Conservation (phyloP, 768 basidiomycete species). For the Leccinum uliginosum region DNA sequence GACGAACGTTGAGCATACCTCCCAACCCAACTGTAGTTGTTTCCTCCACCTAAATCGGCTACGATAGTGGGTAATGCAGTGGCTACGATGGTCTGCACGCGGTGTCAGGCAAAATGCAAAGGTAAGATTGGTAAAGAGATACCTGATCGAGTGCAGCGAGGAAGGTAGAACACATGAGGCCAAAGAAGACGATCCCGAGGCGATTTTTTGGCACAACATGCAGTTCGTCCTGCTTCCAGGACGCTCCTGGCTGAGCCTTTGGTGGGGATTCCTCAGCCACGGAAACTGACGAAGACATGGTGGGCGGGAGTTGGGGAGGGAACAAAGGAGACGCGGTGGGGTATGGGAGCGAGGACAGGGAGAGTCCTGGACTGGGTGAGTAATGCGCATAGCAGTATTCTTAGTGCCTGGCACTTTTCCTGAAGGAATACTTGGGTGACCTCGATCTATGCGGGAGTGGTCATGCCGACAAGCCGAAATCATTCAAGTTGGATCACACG, state of each 20-base stretch:
- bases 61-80: conserved; percentile 51
- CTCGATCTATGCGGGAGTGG: not conserved
- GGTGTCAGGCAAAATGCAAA: not conserved
- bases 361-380: not conserved
- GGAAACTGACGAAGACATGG: conserved; percentile 9
- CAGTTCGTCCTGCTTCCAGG: conserved; percentile 38
- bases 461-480: conserved; percentile 7
- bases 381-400: conserved; percentile 1
- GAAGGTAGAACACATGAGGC: conserved; percentile 41
- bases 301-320: not conserved
- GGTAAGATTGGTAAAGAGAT: not conserved
- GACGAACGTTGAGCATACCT: conserved; percentile 24
- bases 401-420: conserved; percentile 8
- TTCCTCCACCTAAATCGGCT: conserved; percentile 39
- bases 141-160: conserved; percentile 49
- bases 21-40: conserved; percentile 48
- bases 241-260: conserved; percentile 25
- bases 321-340: not conserved
- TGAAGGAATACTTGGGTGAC: not conserved
- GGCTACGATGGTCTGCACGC: conserved; percentile 39
- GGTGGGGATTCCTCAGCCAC: not conserved
- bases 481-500: not conserved
- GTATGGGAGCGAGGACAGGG: not conserved
- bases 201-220: conserved; percentile 42
- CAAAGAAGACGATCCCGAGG: conserved; percentile 39